phyloP scores from a whole-genome alignment of 345 rosid genomes.

The Rhizophora apiculata region DNA sequence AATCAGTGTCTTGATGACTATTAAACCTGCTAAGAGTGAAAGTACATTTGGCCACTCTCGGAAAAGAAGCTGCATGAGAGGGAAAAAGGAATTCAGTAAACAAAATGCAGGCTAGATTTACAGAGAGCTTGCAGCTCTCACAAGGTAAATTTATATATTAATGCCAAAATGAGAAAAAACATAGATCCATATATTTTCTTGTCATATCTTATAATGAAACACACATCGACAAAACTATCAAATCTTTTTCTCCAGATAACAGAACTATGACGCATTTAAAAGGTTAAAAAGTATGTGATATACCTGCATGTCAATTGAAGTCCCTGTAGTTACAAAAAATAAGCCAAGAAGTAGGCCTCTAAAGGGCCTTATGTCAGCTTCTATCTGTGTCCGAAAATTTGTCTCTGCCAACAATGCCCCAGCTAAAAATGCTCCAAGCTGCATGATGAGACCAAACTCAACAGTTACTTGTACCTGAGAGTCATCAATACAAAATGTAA shows the following conservation, averaged over 20 bases:
- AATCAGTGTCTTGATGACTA: slow-evolving; percentile 80
- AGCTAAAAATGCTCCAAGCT: slow-evolving; percentile 99
- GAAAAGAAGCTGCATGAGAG: slow-evolving; percentile 58
- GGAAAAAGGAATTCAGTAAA: slow-evolving; percentile 11
- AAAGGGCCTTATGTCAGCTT: slow-evolving; percentile 98
- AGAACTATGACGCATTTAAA: background rate
- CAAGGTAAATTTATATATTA: background rate
- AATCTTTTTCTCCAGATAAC: background rate
- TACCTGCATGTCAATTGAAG: slow-evolving; percentile 94
- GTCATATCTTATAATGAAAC: background rate
- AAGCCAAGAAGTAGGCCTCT: slow-evolving; percentile 93
- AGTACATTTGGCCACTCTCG: slow-evolving; percentile 97
- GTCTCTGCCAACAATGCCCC: slow-evolving; percentile 96
- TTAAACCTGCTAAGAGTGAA: slow-evolving; percentile 83
- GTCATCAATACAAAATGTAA: slow-evolving; percentile 10
- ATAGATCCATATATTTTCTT: background rate
- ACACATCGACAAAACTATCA: background rate
- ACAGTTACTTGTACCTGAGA: slow-evolving; percentile 11
- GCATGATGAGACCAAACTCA: slow-evolving; percentile 21
- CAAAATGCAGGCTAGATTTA: slow-evolving; percentile 5
- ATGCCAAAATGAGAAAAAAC: background rate
- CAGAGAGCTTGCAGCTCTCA: background rate
- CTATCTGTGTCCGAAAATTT: slow-evolving; percentile 91
- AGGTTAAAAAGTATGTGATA: background rate
- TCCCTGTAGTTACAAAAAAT: slow-evolving; percentile 95